Evolutionary conservation across 139 green algal genomes (phyloP).

Genomic region (Ulvella scutata): DNA sequence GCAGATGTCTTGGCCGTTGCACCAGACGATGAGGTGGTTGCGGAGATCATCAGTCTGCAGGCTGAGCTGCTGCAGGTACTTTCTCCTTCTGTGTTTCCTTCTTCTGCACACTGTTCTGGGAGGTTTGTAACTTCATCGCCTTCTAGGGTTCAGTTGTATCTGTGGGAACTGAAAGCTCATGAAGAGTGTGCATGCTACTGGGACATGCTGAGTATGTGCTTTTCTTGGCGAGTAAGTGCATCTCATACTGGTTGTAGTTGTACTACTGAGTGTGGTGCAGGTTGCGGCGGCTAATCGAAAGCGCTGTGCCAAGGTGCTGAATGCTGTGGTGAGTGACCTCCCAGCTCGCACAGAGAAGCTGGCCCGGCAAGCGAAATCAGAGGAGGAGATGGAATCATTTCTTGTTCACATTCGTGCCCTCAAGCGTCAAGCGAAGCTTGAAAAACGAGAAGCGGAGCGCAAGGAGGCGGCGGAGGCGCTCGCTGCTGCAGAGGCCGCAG

Average conservation of each 20-base stretch:
- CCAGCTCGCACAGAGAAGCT: neutral
- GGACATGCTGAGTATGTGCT: too few species aligned
- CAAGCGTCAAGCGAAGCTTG: conserved; percentile 44
- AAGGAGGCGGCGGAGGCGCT: conserved; percentile 26
- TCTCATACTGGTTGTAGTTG: too few species aligned
- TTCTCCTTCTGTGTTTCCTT: too few species aligned
- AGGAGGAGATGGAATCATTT: neutral
- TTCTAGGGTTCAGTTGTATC: too few species aligned
- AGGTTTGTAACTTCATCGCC: too few species aligned
- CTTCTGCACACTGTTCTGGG: too few species aligned
- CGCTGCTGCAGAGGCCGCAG: neutral
- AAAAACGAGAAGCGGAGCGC: conserved; percentile 45
- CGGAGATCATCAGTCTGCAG: neutral
- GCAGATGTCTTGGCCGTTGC: neutral
- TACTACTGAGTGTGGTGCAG: neutral
- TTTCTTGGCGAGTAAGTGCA: too few species aligned
- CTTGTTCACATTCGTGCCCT: conserved; percentile 32
- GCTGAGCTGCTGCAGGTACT: neutral
- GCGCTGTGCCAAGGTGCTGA: neutral
- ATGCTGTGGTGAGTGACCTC: neutral
- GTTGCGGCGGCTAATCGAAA: neutral
- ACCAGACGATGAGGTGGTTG: neutral
- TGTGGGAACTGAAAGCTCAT: too few species aligned
- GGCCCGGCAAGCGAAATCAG: neutral
- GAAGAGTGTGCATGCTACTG: too few species aligned